Conservation (phyloP, 139 green algal genomes). For the Nannochloris sp. region DNA sequence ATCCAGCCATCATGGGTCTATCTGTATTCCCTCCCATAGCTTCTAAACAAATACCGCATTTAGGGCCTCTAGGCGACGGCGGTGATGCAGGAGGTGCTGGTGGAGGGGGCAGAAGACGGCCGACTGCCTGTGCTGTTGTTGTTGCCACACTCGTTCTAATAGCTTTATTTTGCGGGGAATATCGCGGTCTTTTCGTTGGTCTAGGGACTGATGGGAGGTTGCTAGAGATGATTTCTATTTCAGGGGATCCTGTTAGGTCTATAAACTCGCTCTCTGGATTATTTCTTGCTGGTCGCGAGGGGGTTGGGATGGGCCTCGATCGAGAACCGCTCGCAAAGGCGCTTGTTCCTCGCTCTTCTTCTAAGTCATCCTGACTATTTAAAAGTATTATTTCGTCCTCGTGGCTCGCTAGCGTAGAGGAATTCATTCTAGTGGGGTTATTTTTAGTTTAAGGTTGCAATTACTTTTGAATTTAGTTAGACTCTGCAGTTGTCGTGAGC, state of each 20-base stretch:
- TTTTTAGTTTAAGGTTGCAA: no score
- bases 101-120: neutral
- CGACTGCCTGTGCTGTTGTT: neutral
- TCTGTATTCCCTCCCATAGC: constrained; percentile 18
- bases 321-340: no score
- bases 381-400: no score
- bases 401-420: no score
- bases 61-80: constrained; percentile 2
- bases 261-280: neutral
- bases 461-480: no score
- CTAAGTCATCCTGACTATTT: no score
- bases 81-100: neutral
- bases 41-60: constrained; percentile 49
- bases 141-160: neutral
- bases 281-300: no score
- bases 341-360: no score
- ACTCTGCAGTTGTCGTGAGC: no score
- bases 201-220: neutral
- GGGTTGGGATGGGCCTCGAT: no score
- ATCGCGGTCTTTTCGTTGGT: neutral
- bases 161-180: neutral
- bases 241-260: constrained; percentile 9
- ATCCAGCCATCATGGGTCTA: constrained; percentile 22
- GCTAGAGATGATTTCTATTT: constrained; percentile 13
- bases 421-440: no score